Base-by-base conservation (phyloP, 805 yeast genomes). In the Ogataea parapolymorpha region DNA sequence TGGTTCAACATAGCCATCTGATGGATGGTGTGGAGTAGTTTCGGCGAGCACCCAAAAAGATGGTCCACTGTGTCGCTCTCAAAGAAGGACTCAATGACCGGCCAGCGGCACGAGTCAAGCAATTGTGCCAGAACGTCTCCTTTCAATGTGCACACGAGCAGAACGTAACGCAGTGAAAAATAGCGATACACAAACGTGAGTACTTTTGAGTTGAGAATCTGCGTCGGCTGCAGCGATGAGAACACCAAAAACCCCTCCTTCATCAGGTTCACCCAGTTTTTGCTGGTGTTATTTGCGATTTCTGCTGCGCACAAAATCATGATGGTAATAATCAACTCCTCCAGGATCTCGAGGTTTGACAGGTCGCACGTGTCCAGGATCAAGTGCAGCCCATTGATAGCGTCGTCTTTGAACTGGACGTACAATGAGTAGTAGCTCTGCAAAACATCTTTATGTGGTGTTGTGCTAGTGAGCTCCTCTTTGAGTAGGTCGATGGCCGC, bases 21-120 rank as follows among this genome's bases (percentile, higher is more conserved):
- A 32, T 56, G 50, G 17, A 62, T 56, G 3, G 50, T 36, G 35
- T 49, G 37, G 3, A 62, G 37, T 11, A 63, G 48, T 31, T 50
- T 36, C 2, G 67, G 65, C 0, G 67, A 61, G 41, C 66, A 62
- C 4, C 68, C 67, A 45, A 59, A 54, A 58, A 62, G 53, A 27
- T 61, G 61, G 35, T 63, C 68, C 10, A 62, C 49, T 5, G 37
- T 33, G 18, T 49, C 49, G 26, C 33, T 43, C n/a, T 51, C 49
- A 41, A 59, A 63, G 22, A 60, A 46, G 3, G 26, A 20, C 7
- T 46, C 55, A 3, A 62, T 47, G 5, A 50, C 35, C 17, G 58
- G 61, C 58, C 63, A 52, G 5, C 58, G 56, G 26, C 54, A 51
- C 5, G 38, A 20, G 2, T 38, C 39, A 12, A 50, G 12, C 26